Percentiles rank a stretch among this genome's conserved stretches.
These are phyloP conservation scores for Fusarium brachygibbosum DNA, from an alignment of 2,329 filamentous ascomycete genomes.

Conservation along the genomic window DNA sequence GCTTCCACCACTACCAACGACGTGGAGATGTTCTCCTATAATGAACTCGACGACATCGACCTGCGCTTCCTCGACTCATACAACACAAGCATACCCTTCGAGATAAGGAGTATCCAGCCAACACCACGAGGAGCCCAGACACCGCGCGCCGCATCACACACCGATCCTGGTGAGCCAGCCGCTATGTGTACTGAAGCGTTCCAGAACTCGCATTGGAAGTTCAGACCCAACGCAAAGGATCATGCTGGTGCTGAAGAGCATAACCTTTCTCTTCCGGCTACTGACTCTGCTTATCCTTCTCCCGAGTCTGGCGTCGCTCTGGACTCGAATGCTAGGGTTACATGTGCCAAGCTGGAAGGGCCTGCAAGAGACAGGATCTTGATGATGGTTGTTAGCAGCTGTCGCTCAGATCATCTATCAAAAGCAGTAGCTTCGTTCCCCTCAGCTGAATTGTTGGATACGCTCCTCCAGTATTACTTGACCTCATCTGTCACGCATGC, in stretches of 20 bases:
- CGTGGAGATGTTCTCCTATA: conserved; percentile 25
- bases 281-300: conserved; percentile 36
- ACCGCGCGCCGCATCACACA: conserved; percentile 11
- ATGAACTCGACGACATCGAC: conserved; percentile 52
- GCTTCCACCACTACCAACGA: conserved; percentile 4
- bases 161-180: conserved; percentile 32
- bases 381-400: conserved; percentile 49
- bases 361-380: conserved; percentile 50
- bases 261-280: conserved; percentile 50
- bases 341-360: conserved; percentile 35
- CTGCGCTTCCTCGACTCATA: conserved; percentile 52
- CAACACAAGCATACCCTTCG: conserved; percentile 51
- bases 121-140: conserved; percentile 26
- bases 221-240: conserved; percentile 51
- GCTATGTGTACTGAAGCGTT: conserved; percentile 46
- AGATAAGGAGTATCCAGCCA: conserved; percentile 34
- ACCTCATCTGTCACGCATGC: conserved; percentile 47
- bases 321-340: conserved; percentile 36
- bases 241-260: conserved; percentile 51
- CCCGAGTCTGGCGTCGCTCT: conserved; percentile 45
- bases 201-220: conserved; percentile 49
- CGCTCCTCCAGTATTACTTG: conserved; percentile 56
- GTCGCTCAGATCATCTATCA: conserved; percentile 44
- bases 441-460: conserved; percentile 55
- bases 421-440: conserved; percentile 56